phyloP scores from a whole-genome alignment of 2,329 filamentous ascomycete species.

The Neopestalotiopsis sp. region DNA sequence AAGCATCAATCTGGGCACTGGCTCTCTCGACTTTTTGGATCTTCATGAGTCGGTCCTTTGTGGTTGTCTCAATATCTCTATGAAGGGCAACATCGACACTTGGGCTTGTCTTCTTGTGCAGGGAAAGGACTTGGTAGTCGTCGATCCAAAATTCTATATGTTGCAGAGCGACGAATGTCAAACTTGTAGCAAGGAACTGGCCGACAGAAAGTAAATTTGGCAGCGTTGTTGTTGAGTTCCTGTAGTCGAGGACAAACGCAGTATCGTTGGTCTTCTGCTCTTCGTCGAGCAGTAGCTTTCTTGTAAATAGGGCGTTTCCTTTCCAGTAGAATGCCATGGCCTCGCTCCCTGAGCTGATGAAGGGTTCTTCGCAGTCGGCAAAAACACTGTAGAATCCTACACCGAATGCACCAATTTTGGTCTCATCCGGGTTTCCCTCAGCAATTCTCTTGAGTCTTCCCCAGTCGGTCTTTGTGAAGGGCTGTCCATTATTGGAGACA shows the following conservation, averaged over 20 bases:
- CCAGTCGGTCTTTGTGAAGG: slow-evolving; percentile 93
- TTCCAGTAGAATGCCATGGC: slow-evolving; percentile 99
- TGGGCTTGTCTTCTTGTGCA: slow-evolving; percentile 87
- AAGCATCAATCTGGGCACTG: slow-evolving; percentile 89
- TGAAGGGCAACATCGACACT: slow-evolving; percentile 76
- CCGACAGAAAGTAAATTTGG: slow-evolving; percentile 85
- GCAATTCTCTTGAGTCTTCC: slow-evolving; percentile 91
- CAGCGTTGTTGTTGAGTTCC: slow-evolving; percentile 84
- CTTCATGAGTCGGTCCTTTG: slow-evolving; percentile 88
- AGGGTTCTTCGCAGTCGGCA: slow-evolving; percentile 96
- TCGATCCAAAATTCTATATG: slow-evolving; percentile 91
- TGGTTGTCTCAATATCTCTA: slow-evolving; percentile 78
- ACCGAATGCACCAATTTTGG: slow-evolving; percentile 97
- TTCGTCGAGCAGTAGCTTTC: slow-evolving; percentile 76
- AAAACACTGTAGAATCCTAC: slow-evolving; percentile 99
- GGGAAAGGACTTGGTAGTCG: slow-evolving; percentile 77
- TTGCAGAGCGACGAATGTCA: slow-evolving; percentile 92
- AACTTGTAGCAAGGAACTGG: slow-evolving; percentile 91
- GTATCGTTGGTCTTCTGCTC: slow-evolving; percentile 74
- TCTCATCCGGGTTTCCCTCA: slow-evolving; percentile 98
- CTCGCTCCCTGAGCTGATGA: slow-evolving; percentile 89
- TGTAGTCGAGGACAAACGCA: slow-evolving; percentile 93
- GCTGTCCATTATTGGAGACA: slow-evolving; percentile 89
- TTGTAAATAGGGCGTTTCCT: slow-evolving; percentile 94
- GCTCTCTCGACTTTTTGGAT: slow-evolving; percentile 81